Evolutionary conservation across 2,329 filamentous ascomycete genomes (phyloP), one percentile per base, ranked within the genome.

Genomic region (Pseudopithomyces chartarum): DNA sequence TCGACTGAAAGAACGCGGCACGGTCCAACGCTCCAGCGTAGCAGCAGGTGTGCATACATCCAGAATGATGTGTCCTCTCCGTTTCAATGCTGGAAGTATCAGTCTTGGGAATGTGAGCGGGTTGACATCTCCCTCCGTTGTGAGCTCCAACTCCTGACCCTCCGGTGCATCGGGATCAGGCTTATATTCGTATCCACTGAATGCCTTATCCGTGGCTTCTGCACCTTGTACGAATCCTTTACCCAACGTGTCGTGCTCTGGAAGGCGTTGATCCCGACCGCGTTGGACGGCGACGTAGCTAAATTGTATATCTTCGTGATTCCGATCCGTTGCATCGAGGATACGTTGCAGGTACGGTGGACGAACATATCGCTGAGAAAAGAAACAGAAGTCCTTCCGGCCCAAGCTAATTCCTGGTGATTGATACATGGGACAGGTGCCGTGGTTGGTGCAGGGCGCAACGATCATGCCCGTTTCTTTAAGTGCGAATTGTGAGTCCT

Each of bases 21-120:
- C 89, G 0, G 90, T 95, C 95, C 95, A 99, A 54, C 95, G 90
- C 80, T 99, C 94, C 33, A 97, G 87, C 40, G 85, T 87, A 32
- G 91, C 95, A 0, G 86, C 83, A 0, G 94, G 90, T 0, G 95
- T 98, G 81, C 95, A 99, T 2, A 98, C 74, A 71, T 99, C 95
- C 26, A 99, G 80, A 15, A 90, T 91, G 42, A 98, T 88, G 73
- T 99, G 95, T 0, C 92, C 91, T 38, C 87, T 87, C 22, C 92
- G 87, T 80, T 99, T 99, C 57, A 99, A 81, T 0, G 95, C 92
- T 0, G 89, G 86, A 26, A 93, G 81, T 43, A 99, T 82, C 26
- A 88, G 80, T 15, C 95, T 88, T 0, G 95, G 95, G 0, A 98
- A 86, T 0, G 87, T 84, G 11, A 92, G 84, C 36, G 90, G 65